Evolutionary conservation across 1,284 basidiomycete genomes (phyloP).

Genomic region (Apiotrichum laibachii): DNA sequence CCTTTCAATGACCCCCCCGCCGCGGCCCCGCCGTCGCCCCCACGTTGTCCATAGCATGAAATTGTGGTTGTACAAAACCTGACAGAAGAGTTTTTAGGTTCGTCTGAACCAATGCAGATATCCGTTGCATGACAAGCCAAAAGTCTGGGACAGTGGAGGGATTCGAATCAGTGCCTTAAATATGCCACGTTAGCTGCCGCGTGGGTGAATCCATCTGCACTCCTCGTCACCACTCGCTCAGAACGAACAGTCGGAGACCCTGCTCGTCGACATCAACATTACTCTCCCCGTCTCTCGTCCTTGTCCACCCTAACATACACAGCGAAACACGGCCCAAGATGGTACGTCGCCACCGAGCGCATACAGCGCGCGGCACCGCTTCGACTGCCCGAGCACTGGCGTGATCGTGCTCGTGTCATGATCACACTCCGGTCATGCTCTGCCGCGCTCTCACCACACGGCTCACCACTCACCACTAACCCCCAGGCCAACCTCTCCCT

Average conservation of each 20-base stretch:
- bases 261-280: too few relatives aligned
- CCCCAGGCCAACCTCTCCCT: constrained; percentile 71
- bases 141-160: background rate
- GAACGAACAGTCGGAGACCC: too few relatives aligned
- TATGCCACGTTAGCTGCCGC: constrained; percentile 4
- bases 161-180: constrained; percentile 1
- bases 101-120: background rate
- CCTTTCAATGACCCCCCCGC: too few relatives aligned
- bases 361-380: too few relatives aligned
- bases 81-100: background rate
- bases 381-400: too few relatives aligned
- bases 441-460: background rate
- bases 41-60: background rate
- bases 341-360: background rate
- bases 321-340: constrained; percentile 7
- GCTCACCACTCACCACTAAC: background rate
- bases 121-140: background rate
- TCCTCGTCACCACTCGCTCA: too few relatives aligned
- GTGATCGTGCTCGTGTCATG: too few relatives aligned
- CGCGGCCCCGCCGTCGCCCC: background rate
- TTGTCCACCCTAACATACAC: background rate
- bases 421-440: too few relatives aligned
- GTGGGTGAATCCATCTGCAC: background rate
- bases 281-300: too few relatives aligned
- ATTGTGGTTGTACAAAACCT: background rate